A percentile compares a stretch with the other conserved stretches of the same genome.
These are phyloP conservation scores for Bolboschoenoplectus hybrid DNA, from an alignment of 202 grass and related monocot species.

Conservation along the genomic window DNA sequence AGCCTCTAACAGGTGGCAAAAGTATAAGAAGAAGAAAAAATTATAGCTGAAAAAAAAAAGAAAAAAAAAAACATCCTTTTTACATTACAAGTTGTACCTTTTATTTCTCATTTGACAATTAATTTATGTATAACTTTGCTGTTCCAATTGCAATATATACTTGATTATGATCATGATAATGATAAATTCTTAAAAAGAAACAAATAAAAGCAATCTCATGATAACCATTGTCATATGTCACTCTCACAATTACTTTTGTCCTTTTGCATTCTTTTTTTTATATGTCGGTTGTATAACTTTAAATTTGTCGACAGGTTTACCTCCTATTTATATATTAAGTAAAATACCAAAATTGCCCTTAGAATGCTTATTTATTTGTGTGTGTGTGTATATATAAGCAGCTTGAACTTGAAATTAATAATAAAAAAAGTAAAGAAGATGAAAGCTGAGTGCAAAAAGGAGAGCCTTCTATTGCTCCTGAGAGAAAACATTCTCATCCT, in stretches of 20 bases:
- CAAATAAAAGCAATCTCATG: slow-evolving; percentile 28
- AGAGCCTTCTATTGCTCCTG: slow-evolving; percentile 26
- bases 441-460: slow-evolving; percentile 26
- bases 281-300: slow-evolving; percentile 14
- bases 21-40: background rate
- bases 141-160: background rate
- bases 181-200: background rate
- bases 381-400: background rate
- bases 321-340: slow-evolving; percentile 22
- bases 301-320: slow-evolving; percentile 22
- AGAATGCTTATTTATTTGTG: background rate
- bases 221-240: slow-evolving; percentile 27
- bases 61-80: background rate
- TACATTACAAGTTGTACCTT: background rate
- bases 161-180: background rate
- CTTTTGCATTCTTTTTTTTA: background rate
- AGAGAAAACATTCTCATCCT: background rate
- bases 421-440: background rate
- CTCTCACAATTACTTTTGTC: slow-evolving; percentile 23
- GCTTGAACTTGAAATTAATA: background rate
- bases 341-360: slow-evolving; percentile 26
- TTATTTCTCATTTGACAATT: background rate
- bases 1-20: slow-evolving; percentile 22
- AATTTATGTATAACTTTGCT: background rate
- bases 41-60: background rate